phyloP scores from a whole-genome alignment of 73 alveolate genomes.

The Durusdinium trenchii region DNA sequence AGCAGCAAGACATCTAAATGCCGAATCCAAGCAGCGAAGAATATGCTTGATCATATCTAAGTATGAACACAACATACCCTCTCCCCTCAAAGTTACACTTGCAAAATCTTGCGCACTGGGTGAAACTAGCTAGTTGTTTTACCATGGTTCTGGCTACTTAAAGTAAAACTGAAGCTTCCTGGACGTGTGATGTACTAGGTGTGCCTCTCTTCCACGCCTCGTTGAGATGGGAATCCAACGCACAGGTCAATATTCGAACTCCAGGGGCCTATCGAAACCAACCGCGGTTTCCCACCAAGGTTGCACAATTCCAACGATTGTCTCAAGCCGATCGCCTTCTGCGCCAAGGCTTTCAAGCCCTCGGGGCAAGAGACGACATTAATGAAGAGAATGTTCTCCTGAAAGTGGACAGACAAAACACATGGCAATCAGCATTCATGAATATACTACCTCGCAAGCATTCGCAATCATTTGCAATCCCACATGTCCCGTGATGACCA shows the following conservation, averaged over 20 bases:
- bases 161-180: not conserved
- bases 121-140: not conserved
- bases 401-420: no score
- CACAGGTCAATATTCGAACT: slow-evolving; percentile 86
- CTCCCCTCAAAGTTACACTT: no score
- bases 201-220: slow-evolving; percentile 79
- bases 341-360: slow-evolving; percentile 96
- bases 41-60: no score
- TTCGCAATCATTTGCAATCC: no score
- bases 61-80: no score
- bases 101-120: not conserved
- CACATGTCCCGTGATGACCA: no score
- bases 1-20: no score
- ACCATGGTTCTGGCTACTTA: not conserved
- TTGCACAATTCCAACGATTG: not conserved
- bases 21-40: no score
- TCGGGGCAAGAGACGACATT: slow-evolving; percentile 97
- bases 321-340: not conserved
- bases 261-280: slow-evolving; percentile 87
- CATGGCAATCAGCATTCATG: slow-evolving; percentile 96
- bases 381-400: slow-evolving; percentile 97
- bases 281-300: not conserved
- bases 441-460: no score
- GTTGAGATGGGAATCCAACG: slow-evolving; percentile 96
- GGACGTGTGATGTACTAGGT: not conserved